A percentile compares a stretch with the other conserved stretches of the same genome.
Conservation (phyloP, 352 stramenopile genomes). For the Phytopythium boreale region DNA sequence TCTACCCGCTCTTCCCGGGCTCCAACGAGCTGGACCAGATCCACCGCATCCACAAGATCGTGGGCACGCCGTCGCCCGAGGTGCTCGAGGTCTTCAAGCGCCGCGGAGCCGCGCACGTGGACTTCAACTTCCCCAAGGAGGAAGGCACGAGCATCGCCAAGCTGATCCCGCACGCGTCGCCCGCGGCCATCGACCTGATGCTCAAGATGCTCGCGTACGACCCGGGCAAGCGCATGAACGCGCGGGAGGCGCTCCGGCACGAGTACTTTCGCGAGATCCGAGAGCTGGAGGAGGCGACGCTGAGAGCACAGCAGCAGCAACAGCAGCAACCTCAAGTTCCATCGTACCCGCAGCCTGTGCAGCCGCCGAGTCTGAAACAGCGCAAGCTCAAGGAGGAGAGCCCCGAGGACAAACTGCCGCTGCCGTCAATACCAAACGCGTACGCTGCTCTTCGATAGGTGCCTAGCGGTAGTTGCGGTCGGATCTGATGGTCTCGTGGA, state of each 20-base stretch:
- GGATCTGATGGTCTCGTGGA: neutral
- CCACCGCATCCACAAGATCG: slow-evolving; percentile 92
- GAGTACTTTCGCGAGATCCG: slow-evolving; percentile 89
- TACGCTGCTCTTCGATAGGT: slow-evolving; percentile 13
- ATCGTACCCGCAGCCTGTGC: slow-evolving; percentile 15
- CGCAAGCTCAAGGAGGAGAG: slow-evolving; percentile 52
- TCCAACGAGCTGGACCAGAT: slow-evolving; percentile 96
- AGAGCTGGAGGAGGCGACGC: slow-evolving; percentile 70
- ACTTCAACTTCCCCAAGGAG: slow-evolving; percentile 91
- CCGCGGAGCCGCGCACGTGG: slow-evolving; percentile 89
- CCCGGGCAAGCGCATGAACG: slow-evolving; percentile 86
- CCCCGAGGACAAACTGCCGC: slow-evolving; percentile 39
- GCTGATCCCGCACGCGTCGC: slow-evolving; percentile 87
- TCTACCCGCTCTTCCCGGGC: slow-evolving; percentile 94
- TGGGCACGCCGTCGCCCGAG: slow-evolving; percentile 86
- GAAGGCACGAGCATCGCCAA: slow-evolving; percentile 81
- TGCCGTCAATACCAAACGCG: slow-evolving; percentile 54
- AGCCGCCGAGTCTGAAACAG: slow-evolving; percentile 33
- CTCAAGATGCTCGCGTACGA: slow-evolving; percentile 89
- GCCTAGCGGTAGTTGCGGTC: neutral
- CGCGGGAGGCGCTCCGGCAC: slow-evolving; percentile 86
- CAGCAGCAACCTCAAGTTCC: slow-evolving; percentile 26
- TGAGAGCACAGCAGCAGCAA: slow-evolving; percentile 30
- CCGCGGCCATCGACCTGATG: slow-evolving; percentile 87
- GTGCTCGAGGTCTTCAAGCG: slow-evolving; percentile 90